Conservation (phyloP, 805 yeast genomes). For the Candida rishiriensis region DNA sequence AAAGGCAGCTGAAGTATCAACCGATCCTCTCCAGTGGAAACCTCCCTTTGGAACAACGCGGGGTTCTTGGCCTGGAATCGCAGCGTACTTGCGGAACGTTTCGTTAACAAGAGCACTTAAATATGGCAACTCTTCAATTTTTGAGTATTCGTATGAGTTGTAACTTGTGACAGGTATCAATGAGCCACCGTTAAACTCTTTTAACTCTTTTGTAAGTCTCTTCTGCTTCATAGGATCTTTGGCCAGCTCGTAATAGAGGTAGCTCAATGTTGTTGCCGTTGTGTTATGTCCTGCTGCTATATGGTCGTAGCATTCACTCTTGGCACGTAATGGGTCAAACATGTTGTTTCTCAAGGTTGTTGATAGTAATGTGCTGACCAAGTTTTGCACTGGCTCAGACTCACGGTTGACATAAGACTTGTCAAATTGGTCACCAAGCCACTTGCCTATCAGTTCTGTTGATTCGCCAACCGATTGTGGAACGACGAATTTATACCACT, state of each 20-base stretch:
- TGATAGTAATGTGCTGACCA: constrained; percentile 21
- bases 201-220: constrained; percentile 41
- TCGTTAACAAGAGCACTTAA: constrained; percentile 62
- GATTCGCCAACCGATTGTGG: constrained; percentile 35
- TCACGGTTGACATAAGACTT: constrained; percentile 12
- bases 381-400: constrained; percentile 17
- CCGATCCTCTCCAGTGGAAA: constrained; percentile 10
- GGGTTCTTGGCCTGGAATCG: constrained; percentile 73
- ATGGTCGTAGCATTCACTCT: constrained; percentile 56
- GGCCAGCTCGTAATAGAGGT: constrained; percentile 54
- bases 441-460: constrained; percentile 36
- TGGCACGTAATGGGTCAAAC: constrained; percentile 27
- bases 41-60: constrained; percentile 35
- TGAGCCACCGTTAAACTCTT: constrained; percentile 19
- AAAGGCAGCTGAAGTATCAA: constrained; percentile 15
- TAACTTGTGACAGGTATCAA: constrained; percentile 14
- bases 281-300: constrained; percentile 78
- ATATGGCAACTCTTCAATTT: constrained; percentile 51
- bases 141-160: constrained; percentile 30
- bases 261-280: constrained; percentile 62
- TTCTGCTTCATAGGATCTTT: constrained; percentile 44
- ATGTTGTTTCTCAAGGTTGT: constrained; percentile 7
- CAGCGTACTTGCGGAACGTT: constrained; percentile 56
- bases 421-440: constrained; percentile 36
- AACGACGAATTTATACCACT: constrained; percentile 47